Percentiles rank a stretch among this genome's conserved stretches.
These are phyloP conservation scores for Albifimbria verrucaria DNA, from an alignment of 2,329 filamentous ascomycete genomes.

Conservation along the genomic window DNA sequence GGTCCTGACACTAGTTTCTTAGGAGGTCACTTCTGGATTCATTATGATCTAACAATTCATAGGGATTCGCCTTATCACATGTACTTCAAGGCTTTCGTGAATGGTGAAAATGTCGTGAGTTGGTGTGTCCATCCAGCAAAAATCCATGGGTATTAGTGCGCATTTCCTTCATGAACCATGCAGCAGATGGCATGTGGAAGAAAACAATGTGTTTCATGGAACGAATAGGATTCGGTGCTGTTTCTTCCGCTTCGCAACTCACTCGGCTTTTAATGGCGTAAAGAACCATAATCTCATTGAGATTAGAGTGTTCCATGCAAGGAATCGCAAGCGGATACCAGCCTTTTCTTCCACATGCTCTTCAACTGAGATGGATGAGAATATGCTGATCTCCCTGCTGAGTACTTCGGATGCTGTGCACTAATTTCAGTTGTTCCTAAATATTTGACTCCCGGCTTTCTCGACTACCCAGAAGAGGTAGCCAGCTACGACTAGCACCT, in stretches of 20 bases:
- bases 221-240: too few relatives aligned
- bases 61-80: constrained; percentile 36
- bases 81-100: constrained; percentile 55
- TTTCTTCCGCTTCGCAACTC: neutral
- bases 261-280: too few relatives aligned
- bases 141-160: constrained; percentile 36
- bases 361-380: too few relatives aligned
- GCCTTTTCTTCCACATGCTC: too few relatives aligned
- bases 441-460: constrained; percentile 50
- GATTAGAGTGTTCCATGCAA: too few relatives aligned
- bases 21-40: constrained; percentile 53
- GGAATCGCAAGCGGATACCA: too few relatives aligned
- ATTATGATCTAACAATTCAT: constrained; percentile 40
- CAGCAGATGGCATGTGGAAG: constrained; percentile 35
- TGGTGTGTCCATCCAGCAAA: constrained; percentile 46
- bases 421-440: constrained; percentile 33
- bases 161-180: constrained; percentile 48
- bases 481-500: constrained; percentile 52
- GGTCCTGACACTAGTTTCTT: constrained; percentile 5
- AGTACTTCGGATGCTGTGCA: neutral
- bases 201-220: constrained; percentile 27
- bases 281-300: too few relatives aligned
- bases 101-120: constrained; percentile 47
- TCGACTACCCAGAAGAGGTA: constrained; percentile 48
- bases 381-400: too few relatives aligned